Percentiles rank a stretch among this genome's conserved stretches.
Conservation (phyloP, 768 basidiomycete genomes). For the Mycena filopes region DNA sequence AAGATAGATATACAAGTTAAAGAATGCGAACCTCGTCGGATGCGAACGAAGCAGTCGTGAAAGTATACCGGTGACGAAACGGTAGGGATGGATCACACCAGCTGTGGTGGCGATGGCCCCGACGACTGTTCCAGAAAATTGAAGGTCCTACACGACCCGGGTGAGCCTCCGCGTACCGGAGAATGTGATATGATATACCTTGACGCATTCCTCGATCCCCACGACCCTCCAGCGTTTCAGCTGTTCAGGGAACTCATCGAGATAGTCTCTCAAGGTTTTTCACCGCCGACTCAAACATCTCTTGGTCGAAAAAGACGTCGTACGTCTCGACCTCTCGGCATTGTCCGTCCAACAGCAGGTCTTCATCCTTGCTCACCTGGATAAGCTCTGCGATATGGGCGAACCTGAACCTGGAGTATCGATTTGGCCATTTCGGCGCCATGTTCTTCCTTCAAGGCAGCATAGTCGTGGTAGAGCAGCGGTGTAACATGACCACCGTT, state of each 20-base stretch:
- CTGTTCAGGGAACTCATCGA: conserved; percentile 56
- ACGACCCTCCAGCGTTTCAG: conserved; percentile 37
- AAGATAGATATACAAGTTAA: too few species aligned
- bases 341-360: conserved; percentile 52
- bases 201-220: conserved; percentile 12
- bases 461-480: conserved; percentile 55
- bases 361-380: conserved; percentile 50
- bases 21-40: conserved; percentile 31
- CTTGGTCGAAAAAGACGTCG: conserved; percentile 51
- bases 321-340: conserved; percentile 57
- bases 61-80: conserved; percentile 57
- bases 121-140: conserved; percentile 46
- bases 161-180: background rate
- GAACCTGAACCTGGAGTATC: conserved; percentile 54
- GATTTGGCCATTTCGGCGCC: conserved; percentile 52
- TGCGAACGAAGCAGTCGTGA: conserved; percentile 51
- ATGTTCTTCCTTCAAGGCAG: conserved; percentile 43
- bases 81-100: conserved; percentile 62
- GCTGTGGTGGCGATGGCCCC: conserved; percentile 55
- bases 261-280: conserved; percentile 48
- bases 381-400: conserved; percentile 54
- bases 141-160: conserved; percentile 44
- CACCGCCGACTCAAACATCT: conserved; percentile 47
- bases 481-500: conserved; percentile 64
- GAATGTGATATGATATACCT: background rate